Base-by-base conservation (phyloP, 441 rosid species). In the Arabidopsis lyrata region DNA sequence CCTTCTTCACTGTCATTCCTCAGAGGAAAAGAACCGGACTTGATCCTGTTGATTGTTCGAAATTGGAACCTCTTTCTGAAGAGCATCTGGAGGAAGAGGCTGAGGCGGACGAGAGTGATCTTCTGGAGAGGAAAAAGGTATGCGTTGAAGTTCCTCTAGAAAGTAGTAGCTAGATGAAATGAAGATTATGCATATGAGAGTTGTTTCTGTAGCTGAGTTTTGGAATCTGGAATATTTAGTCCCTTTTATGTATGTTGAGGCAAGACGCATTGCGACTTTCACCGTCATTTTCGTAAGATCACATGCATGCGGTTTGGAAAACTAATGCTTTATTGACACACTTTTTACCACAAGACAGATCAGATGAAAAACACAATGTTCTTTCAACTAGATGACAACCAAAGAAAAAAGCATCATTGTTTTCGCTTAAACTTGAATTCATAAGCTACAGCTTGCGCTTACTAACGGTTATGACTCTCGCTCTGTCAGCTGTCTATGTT, bases 1-100 rank as follows among this genome's bases (percentile, higher is more conserved):
- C 97, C 4, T 95, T 95, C 84, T 92, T 90, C 74, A 85, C 87
- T 58, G 98, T 90, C 52, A 90, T 95, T 74, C 97, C 99, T 63
- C 94, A 80, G 81, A 87, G 81, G 74, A 78, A 78, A 78, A 69
- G 81, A 62, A 63, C 34, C 8, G 78, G 60, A 73, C 36, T 56
- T 67, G 75, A 73, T 20, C 70, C 66, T 22, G 78, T 54, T n/a
- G 75, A 68, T 56, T 35, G 15, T 61, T 67, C 70, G 2, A 55
- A 68, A 42, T 5, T 6, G 49, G 64, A 66, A 50, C 6, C 57
- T 59, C 50, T 48, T 24, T 65, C 73, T 44, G 58, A 52, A 77
- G 80, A 77, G 58, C 57, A 77, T 24, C 68, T 60, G 53, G 73
- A 60, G 18, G 45, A 75, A 52, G 63, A 53, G 12, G 49, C 29